These are phyloP conservation scores for Mallotus japonicus DNA, from an alignment of 441 rosid species.

Conservation along the genomic window DNA sequence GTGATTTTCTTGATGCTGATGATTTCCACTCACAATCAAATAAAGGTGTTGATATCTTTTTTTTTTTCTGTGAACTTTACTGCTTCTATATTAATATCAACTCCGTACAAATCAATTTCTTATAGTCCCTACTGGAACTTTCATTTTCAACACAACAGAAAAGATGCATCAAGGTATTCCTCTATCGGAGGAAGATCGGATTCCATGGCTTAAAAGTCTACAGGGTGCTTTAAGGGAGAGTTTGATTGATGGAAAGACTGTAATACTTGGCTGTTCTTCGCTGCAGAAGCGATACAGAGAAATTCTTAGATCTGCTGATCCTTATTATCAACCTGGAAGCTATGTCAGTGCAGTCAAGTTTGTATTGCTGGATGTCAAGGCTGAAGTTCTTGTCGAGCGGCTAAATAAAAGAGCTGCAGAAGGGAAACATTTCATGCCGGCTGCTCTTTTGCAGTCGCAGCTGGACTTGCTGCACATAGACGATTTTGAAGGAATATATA, in stretches of 20 bases:
- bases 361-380: conserved; percentile 53
- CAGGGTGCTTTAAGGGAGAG: conserved; percentile 40
- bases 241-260: conserved; percentile 37
- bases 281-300: conserved; percentile 64
- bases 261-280: conserved; percentile 74
- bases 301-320: conserved; percentile 67
- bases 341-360: conserved; percentile 44
- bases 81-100: background rate
- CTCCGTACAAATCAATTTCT: background rate
- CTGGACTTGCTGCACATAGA: conserved; percentile 65
- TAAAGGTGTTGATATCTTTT: conserved; percentile 43
- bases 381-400: conserved; percentile 51
- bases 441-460: conserved; percentile 71
- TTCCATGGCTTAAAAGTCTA: conserved; percentile 65
- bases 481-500: conserved; percentile 51
- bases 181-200: conserved; percentile 63
- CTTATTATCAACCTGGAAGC: conserved; percentile 43
- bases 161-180: conserved; percentile 68
- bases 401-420: conserved; percentile 55
- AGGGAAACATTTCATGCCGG: conserved; percentile 79
- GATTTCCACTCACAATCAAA: conserved; percentile 65
- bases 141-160: conserved; percentile 32
- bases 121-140: background rate
- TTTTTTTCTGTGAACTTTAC: no score
- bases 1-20: conserved; percentile 64